Evolutionary conservation across 2,329 filamentous ascomycete species (phyloP), one percentile per base, ranked within the genome.

Genomic region (Penicillium occitanis): DNA sequence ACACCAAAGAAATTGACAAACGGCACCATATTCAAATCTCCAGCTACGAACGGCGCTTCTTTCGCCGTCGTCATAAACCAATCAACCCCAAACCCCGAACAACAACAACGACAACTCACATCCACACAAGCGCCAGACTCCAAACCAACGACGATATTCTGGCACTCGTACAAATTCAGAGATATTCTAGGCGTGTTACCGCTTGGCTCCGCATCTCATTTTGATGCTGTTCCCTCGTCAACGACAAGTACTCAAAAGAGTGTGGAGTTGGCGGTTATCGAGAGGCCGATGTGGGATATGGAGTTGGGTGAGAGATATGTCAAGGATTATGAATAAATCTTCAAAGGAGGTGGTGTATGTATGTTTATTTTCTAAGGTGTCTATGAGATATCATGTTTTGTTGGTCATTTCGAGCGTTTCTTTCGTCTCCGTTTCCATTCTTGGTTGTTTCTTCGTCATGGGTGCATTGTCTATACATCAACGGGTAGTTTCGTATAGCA

Each of bases 131-230:
- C 40, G 55, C 19, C 30, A 55, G 33, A 40, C 5, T 22, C 53
- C n/a, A 37, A 37, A 57, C n/a, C 42, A 33, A 33, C 46, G 6
- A 37, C 63, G 3, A 61, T 67, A 46, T 67, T 64, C 30, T 98
- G 93, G 92, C 87, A 89, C 75, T 96, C 93, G 5, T 93, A 91
- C 83, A 96, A 96, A 78, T 99, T 98, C 79, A 86, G 93, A 66
- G 91, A 93, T n/a, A 93, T 99, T 71, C 83, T 99, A 68, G 95
- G 93, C 5, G 84, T 90, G 53, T 83, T 88, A 22, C 84, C 86
- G 19, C 78, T 90, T 37, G 82, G 80, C 44, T 61, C 71, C 30
- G 44, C 68, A 50, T 70, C 51, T 19, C 51, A 55, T 35, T n/a
- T 55, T 10, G 30, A 37, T 14, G 14, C 14, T 7, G 28, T 33